Evolutionary conservation across 2,329 filamentous ascomycete genomes (phyloP).

Genomic region (Colletotrichum gigasporum): DNA sequence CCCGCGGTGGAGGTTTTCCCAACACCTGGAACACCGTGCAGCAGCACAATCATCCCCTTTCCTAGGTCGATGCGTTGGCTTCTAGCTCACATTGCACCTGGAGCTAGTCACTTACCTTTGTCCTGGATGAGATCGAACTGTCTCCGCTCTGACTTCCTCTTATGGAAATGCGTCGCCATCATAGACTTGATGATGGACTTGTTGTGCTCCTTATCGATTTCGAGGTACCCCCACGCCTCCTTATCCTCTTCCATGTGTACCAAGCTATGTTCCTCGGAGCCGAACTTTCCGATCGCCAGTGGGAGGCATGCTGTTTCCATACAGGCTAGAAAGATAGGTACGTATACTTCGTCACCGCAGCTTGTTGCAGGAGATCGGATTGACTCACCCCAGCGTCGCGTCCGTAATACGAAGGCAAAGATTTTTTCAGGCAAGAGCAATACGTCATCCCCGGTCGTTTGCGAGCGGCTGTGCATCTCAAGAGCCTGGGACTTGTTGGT

Average conservation of each 20-base stretch:
- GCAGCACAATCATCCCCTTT: constrained; percentile 52
- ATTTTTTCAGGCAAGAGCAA: not conserved
- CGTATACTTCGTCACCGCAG: too few species aligned
- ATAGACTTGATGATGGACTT: constrained; percentile 6
- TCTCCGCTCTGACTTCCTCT: constrained; percentile 46
- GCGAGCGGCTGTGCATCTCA: not conserved
- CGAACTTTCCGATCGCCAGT: not conserved
- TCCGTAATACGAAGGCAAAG: not conserved
- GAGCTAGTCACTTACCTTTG: constrained; percentile 45
- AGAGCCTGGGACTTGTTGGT: not conserved
- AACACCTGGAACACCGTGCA: constrained; percentile 58
- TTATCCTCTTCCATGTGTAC: not conserved
- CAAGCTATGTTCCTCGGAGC: not conserved
- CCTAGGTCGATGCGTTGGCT: too few species aligned
- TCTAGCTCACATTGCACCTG: too few species aligned
- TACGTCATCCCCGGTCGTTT: not conserved
- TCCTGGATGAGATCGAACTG: constrained; percentile 53
- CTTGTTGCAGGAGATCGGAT: not conserved
- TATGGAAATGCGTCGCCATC: constrained; percentile 46
- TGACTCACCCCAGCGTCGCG: constrained; percentile 1
- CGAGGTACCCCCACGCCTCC: not conserved
- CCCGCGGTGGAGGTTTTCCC: constrained; percentile 58
- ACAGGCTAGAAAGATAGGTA: too few species aligned
- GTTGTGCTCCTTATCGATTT: not conserved
- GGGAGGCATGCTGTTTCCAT: not conserved